Conservation (phyloP, 2,329 filamentous ascomycete genomes). For the Colletotrichum agaves region DNA sequence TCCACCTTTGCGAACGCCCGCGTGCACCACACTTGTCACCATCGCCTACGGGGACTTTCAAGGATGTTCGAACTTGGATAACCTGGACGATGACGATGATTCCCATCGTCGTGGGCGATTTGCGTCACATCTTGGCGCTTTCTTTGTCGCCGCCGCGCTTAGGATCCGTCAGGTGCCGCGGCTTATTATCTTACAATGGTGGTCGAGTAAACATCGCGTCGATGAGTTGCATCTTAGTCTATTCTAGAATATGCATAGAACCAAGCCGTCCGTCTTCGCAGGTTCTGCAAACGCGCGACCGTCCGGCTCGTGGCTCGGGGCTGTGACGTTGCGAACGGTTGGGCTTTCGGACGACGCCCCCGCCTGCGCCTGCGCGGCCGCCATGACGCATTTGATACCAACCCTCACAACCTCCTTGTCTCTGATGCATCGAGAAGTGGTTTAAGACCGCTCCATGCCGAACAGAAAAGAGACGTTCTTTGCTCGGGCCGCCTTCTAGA, state of each 20-base stretch:
- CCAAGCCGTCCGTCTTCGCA: accelerated
- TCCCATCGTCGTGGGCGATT: background rate
- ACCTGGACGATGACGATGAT: background rate
- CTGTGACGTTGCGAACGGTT: slow-evolving; percentile 1
- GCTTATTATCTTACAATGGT: background rate
- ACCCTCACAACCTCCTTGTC: background rate
- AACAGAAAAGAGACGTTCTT: background rate
- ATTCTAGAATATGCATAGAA: background rate
- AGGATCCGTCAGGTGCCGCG: background rate
- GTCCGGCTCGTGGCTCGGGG: background rate
- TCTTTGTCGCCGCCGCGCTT: slow-evolving; percentile 5
- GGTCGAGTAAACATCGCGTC: background rate
- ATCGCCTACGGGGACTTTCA: background rate
- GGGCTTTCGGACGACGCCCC: slow-evolving; percentile 14
- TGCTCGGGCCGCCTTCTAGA: slow-evolving; percentile 25
- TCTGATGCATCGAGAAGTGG: slow-evolving; percentile 13
- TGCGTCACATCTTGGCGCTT: background rate
- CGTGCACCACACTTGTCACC: background rate
- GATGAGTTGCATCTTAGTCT: background rate
- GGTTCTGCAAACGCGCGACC: background rate
- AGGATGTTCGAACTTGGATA: slow-evolving; percentile 1
- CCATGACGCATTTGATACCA: slow-evolving; percentile 6
- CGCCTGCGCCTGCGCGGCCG: slow-evolving; percentile 9
- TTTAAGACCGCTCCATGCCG: slow-evolving; percentile 25
- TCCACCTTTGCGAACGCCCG: slow-evolving; percentile 1